Evolutionary conservation across 177 flowering plant species (phyloP).

Genomic region (Tripterygium wilfordii): DNA sequence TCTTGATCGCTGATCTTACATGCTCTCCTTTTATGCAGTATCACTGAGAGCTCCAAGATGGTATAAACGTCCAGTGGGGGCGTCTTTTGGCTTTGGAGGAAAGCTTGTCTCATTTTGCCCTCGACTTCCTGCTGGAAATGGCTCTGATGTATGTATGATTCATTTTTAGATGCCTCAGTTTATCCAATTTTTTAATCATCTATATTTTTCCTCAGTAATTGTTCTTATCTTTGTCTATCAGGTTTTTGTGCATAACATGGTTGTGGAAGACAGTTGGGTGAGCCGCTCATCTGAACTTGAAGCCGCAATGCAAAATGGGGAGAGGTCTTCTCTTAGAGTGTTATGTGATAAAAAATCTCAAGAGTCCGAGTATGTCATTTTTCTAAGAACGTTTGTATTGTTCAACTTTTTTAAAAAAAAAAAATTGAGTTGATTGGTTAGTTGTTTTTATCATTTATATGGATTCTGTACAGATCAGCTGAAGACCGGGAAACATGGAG

Average conservation of each 20-base stretch:
- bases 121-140: slow-evolving; percentile 31
- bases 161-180: too few species aligned
- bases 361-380: slow-evolving; percentile 84
- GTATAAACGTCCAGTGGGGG: slow-evolving; percentile 89
- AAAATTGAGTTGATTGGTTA: too few species aligned
- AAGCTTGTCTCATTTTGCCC: slow-evolving; percentile 81
- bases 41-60: slow-evolving; percentile 89
- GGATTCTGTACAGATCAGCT: slow-evolving; percentile 57
- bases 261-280: slow-evolving; percentile 65
- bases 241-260: slow-evolving; percentile 77
- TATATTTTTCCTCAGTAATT: background rate
- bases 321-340: slow-evolving; percentile 54
- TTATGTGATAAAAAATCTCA: slow-evolving; percentile 79
- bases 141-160: slow-evolving; percentile 80
- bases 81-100: slow-evolving; percentile 97
- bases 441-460: too few species aligned
- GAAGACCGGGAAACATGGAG: slow-evolving; percentile 93
- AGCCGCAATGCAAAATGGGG: slow-evolving; percentile 84
- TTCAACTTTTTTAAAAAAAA: background rate
- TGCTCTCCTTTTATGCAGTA: slow-evolving; percentile 32
- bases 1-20: too few species aligned
- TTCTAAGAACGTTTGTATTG: too few species aligned
- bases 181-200: background rate
- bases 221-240: slow-evolving; percentile 17
- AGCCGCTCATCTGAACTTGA: slow-evolving; percentile 88